phyloP scores from a whole-genome alignment of 2,329 filamentous ascomycete species.

The Cordyceps cateniannulata region DNA sequence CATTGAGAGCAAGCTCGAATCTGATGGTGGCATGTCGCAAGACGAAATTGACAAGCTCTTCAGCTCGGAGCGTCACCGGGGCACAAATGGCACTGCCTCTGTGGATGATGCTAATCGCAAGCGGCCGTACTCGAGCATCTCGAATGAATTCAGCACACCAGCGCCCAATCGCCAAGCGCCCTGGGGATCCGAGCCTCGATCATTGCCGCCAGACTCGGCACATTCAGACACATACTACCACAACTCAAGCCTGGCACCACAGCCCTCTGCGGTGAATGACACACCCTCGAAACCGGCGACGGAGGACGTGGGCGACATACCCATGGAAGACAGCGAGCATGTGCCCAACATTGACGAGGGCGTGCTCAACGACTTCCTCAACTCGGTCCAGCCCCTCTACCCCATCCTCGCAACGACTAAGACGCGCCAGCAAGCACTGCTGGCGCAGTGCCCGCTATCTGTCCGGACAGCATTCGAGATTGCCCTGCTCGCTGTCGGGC shows the following conservation, averaged over 20 bases:
- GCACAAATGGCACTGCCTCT: constrained; percentile 21
- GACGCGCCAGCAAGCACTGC: constrained; percentile 45
- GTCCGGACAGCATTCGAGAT: constrained; percentile 60
- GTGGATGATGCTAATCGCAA: constrained; percentile 32
- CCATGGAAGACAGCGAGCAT: constrained; percentile 27
- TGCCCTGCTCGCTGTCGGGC: constrained; percentile 51
- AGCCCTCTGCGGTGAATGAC: constrained; percentile 34
- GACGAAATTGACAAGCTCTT: constrained; percentile 41
- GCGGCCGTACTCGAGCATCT: constrained; percentile 43
- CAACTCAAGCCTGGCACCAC: constrained; percentile 39
- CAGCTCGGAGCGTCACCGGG: constrained; percentile 26
- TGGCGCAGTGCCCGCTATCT: constrained; percentile 48
- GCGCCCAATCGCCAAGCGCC: constrained; percentile 35
- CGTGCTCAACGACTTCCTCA: constrained; percentile 50
- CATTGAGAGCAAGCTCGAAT: constrained; percentile 70
- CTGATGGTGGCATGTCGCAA: constrained; percentile 37
- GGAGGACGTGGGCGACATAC: constrained; percentile 22
- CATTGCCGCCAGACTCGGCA: constrained; percentile 34
- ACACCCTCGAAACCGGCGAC: constrained; percentile 30
- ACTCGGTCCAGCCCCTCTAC: constrained; percentile 58
- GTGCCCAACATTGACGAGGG: constrained; percentile 36
- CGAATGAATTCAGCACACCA: constrained; percentile 35
- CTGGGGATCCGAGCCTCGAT: constrained; percentile 43
- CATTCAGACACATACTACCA: constrained; percentile 31
- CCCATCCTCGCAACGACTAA: constrained; percentile 58